These are phyloP conservation scores for Yarrowia hollandica DNA, from an alignment of 805 yeast genomes.

Conservation along the genomic window DNA sequence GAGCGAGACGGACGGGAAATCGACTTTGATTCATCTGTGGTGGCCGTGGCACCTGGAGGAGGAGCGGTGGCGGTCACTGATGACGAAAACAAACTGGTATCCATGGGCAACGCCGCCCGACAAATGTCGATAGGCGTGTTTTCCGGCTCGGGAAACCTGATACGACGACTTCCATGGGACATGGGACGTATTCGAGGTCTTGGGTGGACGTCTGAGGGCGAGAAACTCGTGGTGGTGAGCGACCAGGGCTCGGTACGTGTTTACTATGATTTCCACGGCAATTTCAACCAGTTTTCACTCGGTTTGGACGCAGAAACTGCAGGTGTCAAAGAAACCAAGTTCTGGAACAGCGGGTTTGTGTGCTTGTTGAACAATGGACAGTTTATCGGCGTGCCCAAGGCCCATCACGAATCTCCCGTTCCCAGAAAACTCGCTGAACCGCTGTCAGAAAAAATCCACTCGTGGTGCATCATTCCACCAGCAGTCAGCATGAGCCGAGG, in stretches of 20 bases:
- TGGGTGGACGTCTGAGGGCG: slow-evolving; percentile 52
- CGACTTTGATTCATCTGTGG: slow-evolving; percentile 47
- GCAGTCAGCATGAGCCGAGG: slow-evolving; percentile 34
- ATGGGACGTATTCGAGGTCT: slow-evolving; percentile 54
- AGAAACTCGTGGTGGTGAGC: slow-evolving; percentile 57
- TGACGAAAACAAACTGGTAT: slow-evolving; percentile 40
- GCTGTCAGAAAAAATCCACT: slow-evolving; percentile 30
- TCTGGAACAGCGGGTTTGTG: slow-evolving; percentile 50
- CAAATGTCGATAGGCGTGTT: slow-evolving; percentile 38
- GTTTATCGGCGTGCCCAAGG: slow-evolving; percentile 44
- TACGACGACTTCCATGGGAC: slow-evolving; percentile 30
- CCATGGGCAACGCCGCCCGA: slow-evolving; percentile 33
- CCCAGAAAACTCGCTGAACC: slow-evolving; percentile 12
- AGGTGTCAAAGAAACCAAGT: slow-evolving; percentile 44
- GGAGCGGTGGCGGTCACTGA: slow-evolving; percentile 54
- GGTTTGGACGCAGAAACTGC: slow-evolving; percentile 42
- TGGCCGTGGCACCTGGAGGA: slow-evolving; percentile 53
- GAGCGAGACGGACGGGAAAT: slow-evolving; percentile 46
- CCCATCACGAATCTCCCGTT: background rate
- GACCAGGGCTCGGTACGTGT: slow-evolving; percentile 54
- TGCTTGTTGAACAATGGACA: slow-evolving; percentile 46
- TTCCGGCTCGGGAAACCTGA: slow-evolving; percentile 40
- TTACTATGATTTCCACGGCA: slow-evolving; percentile 67
- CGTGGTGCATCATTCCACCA: slow-evolving; percentile 42
- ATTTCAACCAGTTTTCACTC: slow-evolving; percentile 56